These are phyloP conservation scores for Diaporthe nobilis DNA, from an alignment of 2,329 filamentous ascomycete genomes.

Conservation along the genomic window DNA sequence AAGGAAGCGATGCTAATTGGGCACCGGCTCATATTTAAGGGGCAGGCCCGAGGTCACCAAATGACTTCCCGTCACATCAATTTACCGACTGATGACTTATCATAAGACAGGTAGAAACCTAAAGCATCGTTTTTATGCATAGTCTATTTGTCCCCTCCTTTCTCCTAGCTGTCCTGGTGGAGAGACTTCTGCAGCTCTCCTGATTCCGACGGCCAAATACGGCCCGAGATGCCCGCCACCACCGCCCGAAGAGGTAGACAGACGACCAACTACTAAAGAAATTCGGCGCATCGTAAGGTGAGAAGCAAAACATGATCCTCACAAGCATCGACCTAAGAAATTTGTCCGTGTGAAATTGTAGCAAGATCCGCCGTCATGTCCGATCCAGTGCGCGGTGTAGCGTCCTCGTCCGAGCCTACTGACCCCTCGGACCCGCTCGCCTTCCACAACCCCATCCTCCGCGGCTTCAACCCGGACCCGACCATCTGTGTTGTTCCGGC, in stretches of 20 bases:
- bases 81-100: too few relatives aligned
- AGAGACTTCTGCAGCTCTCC: constrained; percentile 22
- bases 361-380: background rate
- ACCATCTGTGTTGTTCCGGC: constrained; percentile 59
- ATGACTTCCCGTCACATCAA: too few relatives aligned
- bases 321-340: background rate
- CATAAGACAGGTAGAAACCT: background rate
- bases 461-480: constrained; percentile 74
- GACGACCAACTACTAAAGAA: background rate
- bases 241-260: background rate
- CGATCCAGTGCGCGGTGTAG: background rate
- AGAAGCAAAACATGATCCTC: background rate
- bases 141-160: background rate
- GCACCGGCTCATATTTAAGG: background rate
- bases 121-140: background rate
- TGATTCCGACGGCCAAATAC: constrained; percentile 44
- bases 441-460: constrained; percentile 68
- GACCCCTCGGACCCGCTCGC: constrained; percentile 11
- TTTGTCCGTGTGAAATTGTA: background rate
- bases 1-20: background rate
- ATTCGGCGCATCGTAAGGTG: background rate
- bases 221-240: constrained; percentile 39
- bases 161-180: background rate
- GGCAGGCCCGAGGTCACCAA: background rate
- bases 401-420: background rate